A percentile compares a stretch with the other conserved stretches of the same genome.
phyloP scores from a whole-genome alignment of 148 eudicot genomes.

The Amaranthus palmeri region DNA sequence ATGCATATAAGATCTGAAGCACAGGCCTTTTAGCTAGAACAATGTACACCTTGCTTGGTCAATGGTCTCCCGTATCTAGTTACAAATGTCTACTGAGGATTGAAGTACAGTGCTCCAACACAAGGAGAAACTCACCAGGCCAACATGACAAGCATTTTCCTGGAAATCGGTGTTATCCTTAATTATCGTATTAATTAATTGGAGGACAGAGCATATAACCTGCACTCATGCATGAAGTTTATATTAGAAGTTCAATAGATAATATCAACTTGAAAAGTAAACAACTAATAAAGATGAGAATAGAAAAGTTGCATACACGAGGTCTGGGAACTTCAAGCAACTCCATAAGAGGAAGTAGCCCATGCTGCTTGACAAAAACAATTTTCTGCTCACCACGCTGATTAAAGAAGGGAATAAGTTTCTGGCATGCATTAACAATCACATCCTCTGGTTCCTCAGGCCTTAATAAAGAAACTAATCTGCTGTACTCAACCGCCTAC shows the following conservation, averaged over 20 bases:
- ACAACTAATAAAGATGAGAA: conserved; percentile 1
- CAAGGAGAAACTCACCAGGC: conserved; percentile 61
- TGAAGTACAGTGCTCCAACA: not conserved
- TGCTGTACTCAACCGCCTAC: conserved; percentile 94
- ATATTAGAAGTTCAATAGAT: not conserved
- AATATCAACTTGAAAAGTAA: not conserved
- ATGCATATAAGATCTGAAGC: too few species aligned
- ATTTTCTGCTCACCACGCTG: conserved; percentile 92
- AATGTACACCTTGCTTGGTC: too few species aligned
- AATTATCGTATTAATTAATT: conserved; percentile 81
- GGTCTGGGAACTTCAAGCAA: conserved; percentile 84
- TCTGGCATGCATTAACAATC: conserved; percentile 79
- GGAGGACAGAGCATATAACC: conserved; percentile 88
- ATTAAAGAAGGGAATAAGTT: conserved; percentile 72
- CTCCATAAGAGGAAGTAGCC: conserved; percentile 90
- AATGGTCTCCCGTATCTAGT: not conserved
- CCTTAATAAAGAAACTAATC: conserved; percentile 70
- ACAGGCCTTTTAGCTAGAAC: too few species aligned
- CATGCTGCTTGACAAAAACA: conserved; percentile 85
- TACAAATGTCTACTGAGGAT: not conserved
- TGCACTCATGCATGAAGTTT: conserved; percentile 35
- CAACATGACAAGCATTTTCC: conserved; percentile 98
- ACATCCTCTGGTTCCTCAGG: conserved; percentile 95
- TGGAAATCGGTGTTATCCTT: conserved; percentile 81
- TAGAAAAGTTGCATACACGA: conserved; percentile 51